phyloP scores from a whole-genome alignment of 495 filamentous ascomycete genomes.

The Neurospora sp. region DNA sequence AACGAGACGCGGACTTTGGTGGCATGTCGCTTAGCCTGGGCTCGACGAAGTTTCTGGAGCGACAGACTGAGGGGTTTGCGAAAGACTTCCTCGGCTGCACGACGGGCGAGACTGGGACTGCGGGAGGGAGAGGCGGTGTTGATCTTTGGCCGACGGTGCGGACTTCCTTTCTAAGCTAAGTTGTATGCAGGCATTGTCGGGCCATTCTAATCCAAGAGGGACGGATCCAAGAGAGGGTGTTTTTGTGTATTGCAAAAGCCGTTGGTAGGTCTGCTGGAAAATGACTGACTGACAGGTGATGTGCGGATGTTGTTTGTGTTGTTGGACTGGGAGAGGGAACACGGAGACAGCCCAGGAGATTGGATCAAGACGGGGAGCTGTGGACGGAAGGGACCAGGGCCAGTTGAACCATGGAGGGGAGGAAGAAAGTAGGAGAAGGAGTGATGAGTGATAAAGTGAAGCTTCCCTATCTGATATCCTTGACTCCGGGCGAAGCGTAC shows the following conservation, averaged over 20 bases:
- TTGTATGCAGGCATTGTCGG: slow-evolving; percentile 35
- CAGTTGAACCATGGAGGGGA: not conserved
- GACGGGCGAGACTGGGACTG: slow-evolving; percentile 16
- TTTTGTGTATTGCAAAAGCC: slow-evolving; percentile 8
- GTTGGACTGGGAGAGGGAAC: not conserved
- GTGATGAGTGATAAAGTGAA: not conserved
- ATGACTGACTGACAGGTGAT: not conserved
- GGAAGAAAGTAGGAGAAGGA: not conserved
- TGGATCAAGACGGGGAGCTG: not conserved
- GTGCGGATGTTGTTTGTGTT: not conserved
- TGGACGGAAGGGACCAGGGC: not conserved
- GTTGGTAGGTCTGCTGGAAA: not conserved
- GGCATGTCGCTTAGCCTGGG: slow-evolving; percentile 11
- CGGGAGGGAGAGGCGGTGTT: slow-evolving; percentile 14
- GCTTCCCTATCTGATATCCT: slow-evolving; percentile 51
- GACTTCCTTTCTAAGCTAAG: slow-evolving; percentile 41
- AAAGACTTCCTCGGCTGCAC: slow-evolving; percentile 28
- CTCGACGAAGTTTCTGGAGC: slow-evolving; percentile 18
- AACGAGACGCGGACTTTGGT: slow-evolving; percentile 21
- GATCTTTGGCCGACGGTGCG: slow-evolving; percentile 31
- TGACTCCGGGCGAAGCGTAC: slow-evolving; percentile 74
- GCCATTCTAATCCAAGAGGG: slow-evolving; percentile 27
- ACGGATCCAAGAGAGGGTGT: not conserved
- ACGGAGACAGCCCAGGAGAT: not conserved
- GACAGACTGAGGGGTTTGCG: slow-evolving; percentile 22